Base-by-base conservation (phyloP, 768 basidiomycete genomes). In the Kwoniella mangroviensis region DNA sequence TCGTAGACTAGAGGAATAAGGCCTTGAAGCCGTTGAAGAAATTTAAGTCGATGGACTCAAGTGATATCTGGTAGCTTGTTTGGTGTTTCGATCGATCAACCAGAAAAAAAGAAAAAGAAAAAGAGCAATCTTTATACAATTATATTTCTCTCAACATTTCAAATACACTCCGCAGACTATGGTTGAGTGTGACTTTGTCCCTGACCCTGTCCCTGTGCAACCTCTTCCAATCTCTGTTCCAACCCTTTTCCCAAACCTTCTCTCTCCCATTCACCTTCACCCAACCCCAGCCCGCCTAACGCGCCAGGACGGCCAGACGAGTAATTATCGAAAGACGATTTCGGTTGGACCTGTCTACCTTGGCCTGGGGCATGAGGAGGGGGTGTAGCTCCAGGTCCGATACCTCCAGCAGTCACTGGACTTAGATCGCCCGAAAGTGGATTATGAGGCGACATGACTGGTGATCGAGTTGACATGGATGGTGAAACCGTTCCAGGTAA, bases 231-330 rank as follows among this genome's bases (percentile, higher is more conserved):
- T 66, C 93, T 84, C 84, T 94, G 93, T 82, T 92, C 93, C 59
- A 95, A 82, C 0, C 93, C 93, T 69, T 84, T 87, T 0, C 93
- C 93, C 26, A 95, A 81, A 0, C 93, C 93, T 74, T 92, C 91
- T 1, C 92, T 84, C 72, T 92, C 91, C 92, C 92, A 95, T 83
- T 94, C 93, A 0, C 92, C 92, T 10, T 92, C 91, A 0, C 87
- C 84, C 55, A 90, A 90, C 74, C 85, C 68, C 85, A 87, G 24
- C 83, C 86, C 54, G 82, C 83, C 54, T 54, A 71, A 26, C 4
- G 45, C 15, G 15, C 40, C 57, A 24, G 61, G 40, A 15, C 63
- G 45, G 21, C 51, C 34, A 34, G 34, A 15, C 5, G 24, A n/a
- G 12, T 28, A 43, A 45, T 26, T 65, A 53, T 41, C 56, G n/a